Conservation (phyloP, 1,284 basidiomycete species). For the Rhizoctonia solani region DNA sequence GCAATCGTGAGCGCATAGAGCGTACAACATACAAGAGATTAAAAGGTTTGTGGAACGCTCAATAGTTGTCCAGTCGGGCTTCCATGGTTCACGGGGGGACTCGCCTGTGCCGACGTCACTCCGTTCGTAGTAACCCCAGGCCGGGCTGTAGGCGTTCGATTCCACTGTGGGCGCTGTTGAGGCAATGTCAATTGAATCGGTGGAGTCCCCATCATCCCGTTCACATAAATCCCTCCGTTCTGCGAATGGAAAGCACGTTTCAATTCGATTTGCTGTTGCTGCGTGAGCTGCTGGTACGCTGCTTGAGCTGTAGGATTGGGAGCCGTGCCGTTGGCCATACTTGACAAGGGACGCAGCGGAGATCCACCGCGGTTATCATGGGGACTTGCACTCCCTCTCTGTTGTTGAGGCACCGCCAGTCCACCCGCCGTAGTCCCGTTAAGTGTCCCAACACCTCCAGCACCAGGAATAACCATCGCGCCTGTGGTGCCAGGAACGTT, state of each 20-base stretch:
- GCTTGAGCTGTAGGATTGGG: neutral
- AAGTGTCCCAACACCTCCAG: no score
- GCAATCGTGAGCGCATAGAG: no score
- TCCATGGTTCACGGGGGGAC: slow-evolving; percentile 15
- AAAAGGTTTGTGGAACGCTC: slow-evolving; percentile 26
- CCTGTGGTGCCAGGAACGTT: neutral
- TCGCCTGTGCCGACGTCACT: neutral
- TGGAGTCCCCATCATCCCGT: slow-evolving; percentile 9
- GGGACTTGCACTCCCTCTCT: slow-evolving; percentile 17
- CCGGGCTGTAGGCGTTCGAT: neutral
- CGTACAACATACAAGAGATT: neutral
- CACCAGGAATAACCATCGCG: neutral
- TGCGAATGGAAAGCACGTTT: slow-evolving; percentile 23
- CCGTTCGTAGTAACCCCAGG: neutral
- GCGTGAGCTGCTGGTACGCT: slow-evolving; percentile 18
- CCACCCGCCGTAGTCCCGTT: neutral
- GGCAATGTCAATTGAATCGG: slow-evolving; percentile 28
- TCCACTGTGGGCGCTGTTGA: slow-evolving; percentile 26
- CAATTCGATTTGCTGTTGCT: slow-evolving; percentile 14
- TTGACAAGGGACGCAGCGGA: slow-evolving; percentile 19
- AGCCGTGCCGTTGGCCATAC: slow-evolving; percentile 20
- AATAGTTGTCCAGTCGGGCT: slow-evolving; percentile 18
- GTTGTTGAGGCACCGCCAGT: slow-evolving; percentile 12
- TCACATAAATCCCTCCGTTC: slow-evolving; percentile 14
- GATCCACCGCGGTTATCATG: slow-evolving; percentile 28